Evolutionary conservation across 2,329 filamentous ascomycete genomes (phyloP), one percentile per base, ranked within the genome.

Genomic region (Pseudovirgaria hyperparasitica): DNA sequence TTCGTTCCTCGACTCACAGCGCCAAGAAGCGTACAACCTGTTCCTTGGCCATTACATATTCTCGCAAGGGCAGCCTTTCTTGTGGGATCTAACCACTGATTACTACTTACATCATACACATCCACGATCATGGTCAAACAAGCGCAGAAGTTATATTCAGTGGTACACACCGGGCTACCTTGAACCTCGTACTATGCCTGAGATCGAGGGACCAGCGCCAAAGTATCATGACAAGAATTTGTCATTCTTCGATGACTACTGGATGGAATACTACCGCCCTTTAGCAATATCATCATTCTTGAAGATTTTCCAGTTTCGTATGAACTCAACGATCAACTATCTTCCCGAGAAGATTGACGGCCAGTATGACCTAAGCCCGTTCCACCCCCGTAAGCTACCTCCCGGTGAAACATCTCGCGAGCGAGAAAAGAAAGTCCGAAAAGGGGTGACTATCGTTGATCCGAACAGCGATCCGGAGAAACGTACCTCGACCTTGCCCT

Each of bases 21-120:
- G 90, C 17, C 90, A 98, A 55, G 90, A 98, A 55, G 90, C 90
- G 1, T 96, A 96, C 54, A 98, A 98, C 41, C 63, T 98, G 7
- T 98, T 98, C 46, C 67, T 98, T 2, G 90, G 90, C 5, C 94
- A 96, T 46, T 98, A 98, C 50, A 82, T 86, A 26, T 96, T 85
- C 48, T 60, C 70, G 0, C 75, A 84, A 37, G 85, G 82, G 0
- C 78, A 92, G 47, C 90, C 90, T 0, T 87, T 96, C 82, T 66
- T 98, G 2, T 98, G 90, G 90, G 90, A 98, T 47, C 66, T 98
- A 6, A 67, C 79, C 3, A 93, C 85, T 3, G 90, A 98, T 50
- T 94, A 96, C 55, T 92, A 96, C 43, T 72, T 98, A 5, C 90
- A 98, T 45, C 87, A 98, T 44, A 74, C 77, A 18, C 69, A 92